Conservation (phyloP, 345 rosid genomes). For the Euclidium syriacum region DNA sequence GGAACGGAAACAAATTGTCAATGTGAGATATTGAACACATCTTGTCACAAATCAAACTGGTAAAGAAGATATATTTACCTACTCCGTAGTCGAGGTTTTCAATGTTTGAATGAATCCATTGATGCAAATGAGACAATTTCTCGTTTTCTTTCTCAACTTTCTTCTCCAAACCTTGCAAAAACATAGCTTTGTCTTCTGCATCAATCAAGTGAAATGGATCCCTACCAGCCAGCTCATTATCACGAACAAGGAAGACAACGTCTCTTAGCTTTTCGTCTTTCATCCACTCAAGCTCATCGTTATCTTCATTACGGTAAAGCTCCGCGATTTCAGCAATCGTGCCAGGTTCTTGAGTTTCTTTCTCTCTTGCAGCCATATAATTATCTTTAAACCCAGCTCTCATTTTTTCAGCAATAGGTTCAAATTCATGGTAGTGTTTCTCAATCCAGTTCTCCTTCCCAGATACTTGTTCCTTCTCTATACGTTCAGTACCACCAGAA, state of each 20-base stretch:
- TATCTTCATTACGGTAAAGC: slow-evolving; percentile 43
- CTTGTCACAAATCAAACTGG: background rate
- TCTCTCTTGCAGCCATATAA: slow-evolving; percentile 63
- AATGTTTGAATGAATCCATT: slow-evolving; percentile 78
- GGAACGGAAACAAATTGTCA: background rate
- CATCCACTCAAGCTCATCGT: slow-evolving; percentile 84
- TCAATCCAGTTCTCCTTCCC: slow-evolving; percentile 58
- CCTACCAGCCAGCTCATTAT: slow-evolving; percentile 75
- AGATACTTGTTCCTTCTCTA: slow-evolving; percentile 20
- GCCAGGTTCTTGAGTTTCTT: slow-evolving; percentile 33
- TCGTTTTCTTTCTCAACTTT: slow-evolving; percentile 78
- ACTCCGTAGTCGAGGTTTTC: slow-evolving; percentile 92
- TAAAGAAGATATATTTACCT: slow-evolving; percentile 42
- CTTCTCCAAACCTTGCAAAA: slow-evolving; percentile 80
- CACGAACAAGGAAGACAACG: slow-evolving; percentile 82
- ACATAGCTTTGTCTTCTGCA: slow-evolving; percentile 61
- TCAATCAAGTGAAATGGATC: slow-evolving; percentile 82
- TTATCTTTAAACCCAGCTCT: slow-evolving; percentile 71
- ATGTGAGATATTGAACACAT: background rate
- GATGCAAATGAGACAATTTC: slow-evolving; percentile 58
- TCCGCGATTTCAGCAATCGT: slow-evolving; percentile 33
- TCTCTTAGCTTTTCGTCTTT: slow-evolving; percentile 70
- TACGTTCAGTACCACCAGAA: slow-evolving; percentile 24
- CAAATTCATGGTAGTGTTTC: slow-evolving; percentile 58
- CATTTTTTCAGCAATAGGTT: slow-evolving; percentile 62